Percentiles rank a stretch among this genome's conserved stretches.
phyloP scores from a whole-genome alignment of 73 alveolate genomes.

The Paramecium octaurelia region DNA sequence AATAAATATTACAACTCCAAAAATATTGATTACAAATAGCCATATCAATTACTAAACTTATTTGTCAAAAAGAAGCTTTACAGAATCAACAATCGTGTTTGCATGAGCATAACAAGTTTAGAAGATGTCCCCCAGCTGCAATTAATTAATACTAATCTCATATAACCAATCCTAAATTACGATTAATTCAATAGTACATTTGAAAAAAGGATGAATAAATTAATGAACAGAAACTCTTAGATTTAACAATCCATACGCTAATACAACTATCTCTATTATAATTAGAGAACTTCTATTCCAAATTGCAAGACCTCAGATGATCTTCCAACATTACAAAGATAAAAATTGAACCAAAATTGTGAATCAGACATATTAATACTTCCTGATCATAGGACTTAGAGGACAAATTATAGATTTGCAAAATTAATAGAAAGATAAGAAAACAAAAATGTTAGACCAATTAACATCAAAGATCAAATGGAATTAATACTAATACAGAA shows the following conservation, averaged over 20 bases:
- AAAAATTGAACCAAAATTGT: background rate
- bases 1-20: background rate
- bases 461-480: background rate
- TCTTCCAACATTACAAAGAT: background rate
- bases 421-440: background rate
- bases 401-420: background rate
- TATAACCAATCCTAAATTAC: conserved; percentile 13
- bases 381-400: background rate
- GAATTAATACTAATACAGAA: background rate
- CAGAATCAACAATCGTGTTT: background rate
- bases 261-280: background rate
- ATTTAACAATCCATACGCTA: background rate
- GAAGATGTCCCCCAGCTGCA: background rate
- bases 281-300: background rate
- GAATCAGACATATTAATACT: background rate
- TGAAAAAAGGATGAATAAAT: background rate
- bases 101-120: background rate
- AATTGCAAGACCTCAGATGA: background rate
- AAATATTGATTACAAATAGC: background rate
- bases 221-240: background rate
- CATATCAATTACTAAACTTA: background rate
- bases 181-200: conserved; percentile 1
- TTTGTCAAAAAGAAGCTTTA: background rate
- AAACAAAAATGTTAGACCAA: background rate
- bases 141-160: conserved; percentile 2